These are phyloP conservation scores for Moesziomyces aphidis DNA, from an alignment of 1,284 basidiomycete genomes.

Conservation along the genomic window DNA sequence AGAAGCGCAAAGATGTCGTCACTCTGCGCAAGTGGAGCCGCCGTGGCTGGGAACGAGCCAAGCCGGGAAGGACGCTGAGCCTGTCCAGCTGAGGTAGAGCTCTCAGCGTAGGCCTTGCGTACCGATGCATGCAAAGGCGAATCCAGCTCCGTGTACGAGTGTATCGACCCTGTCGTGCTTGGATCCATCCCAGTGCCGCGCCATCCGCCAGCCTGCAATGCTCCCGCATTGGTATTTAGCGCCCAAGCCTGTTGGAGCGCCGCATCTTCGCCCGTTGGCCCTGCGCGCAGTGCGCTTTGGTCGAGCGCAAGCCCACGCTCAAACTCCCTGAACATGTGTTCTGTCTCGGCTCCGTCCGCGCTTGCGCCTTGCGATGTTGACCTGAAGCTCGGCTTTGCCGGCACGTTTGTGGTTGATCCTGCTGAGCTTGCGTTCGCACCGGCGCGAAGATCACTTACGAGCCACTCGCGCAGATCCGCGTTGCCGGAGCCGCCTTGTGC, in stretches of 20 bases:
- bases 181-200: constrained; percentile 17
- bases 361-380: background rate
- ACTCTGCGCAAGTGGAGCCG: constrained; percentile 14
- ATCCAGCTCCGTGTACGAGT: constrained; percentile 19
- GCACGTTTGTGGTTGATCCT: background rate
- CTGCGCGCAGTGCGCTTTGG: background rate
- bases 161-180: background rate
- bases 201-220: constrained; percentile 7
- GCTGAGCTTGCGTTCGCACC: constrained; percentile 1
- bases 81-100: background rate
- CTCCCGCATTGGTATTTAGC: background rate
- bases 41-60: background rate
- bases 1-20: constrained; percentile 39
- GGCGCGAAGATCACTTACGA: constrained; percentile 24
- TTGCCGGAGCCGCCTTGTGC: background rate
- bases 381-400: background rate
- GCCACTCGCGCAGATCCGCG: constrained; percentile 24
- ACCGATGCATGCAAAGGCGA: constrained; percentile 21
- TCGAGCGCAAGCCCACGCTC: constrained; percentile 10
- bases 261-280: background rate
- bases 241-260: constrained; percentile 7
- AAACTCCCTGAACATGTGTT: constrained; percentile 22
- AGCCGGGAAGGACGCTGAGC: too few relatives aligned
- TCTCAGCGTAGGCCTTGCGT: background rate
- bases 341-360: background rate